Percentiles rank a stretch among this genome's conserved stretches.
These are phyloP conservation scores for Lunasporangiospora selenospora DNA, from an alignment of 192 early-diverging fungal genomes.

Conservation along the genomic window DNA sequence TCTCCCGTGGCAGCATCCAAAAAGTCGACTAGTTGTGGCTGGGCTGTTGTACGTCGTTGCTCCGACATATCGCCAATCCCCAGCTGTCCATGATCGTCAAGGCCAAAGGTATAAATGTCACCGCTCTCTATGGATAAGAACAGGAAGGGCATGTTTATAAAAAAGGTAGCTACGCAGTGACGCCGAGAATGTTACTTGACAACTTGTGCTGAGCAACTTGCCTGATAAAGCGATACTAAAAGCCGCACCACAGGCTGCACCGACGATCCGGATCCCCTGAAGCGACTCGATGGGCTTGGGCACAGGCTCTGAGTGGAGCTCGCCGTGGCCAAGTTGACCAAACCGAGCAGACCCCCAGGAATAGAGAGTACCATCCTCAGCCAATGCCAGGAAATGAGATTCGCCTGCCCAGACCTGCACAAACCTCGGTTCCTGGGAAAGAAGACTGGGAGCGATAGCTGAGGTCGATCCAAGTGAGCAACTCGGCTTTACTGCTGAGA, in stretches of 20 bases:
- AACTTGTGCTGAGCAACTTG: too few relatives aligned
- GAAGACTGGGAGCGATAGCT: background rate
- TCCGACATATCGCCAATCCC: slow-evolving; percentile 10
- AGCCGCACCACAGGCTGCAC: slow-evolving; percentile 47
- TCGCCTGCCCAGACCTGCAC: slow-evolving; percentile 38
- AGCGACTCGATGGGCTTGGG: slow-evolving; percentile 45
- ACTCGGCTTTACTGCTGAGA: too few relatives aligned
- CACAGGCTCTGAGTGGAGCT: slow-evolving; percentile 12
- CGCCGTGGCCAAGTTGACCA: slow-evolving; percentile 52
- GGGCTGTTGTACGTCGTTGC: slow-evolving; percentile 16
- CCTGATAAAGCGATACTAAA: slow-evolving; percentile 41
- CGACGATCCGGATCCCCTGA: slow-evolving; percentile 33
- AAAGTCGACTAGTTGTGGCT: slow-evolving; percentile 46
- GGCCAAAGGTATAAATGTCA: slow-evolving; percentile 51
- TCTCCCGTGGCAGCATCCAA: background rate
- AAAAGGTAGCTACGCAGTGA: slow-evolving; percentile 9
- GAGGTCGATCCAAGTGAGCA: background rate
- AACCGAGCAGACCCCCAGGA: slow-evolving; percentile 51
- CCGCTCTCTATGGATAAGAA: slow-evolving; percentile 20
- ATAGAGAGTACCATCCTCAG: slow-evolving; percentile 25
- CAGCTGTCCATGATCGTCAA: slow-evolving; percentile 48
- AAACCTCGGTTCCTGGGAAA: background rate
- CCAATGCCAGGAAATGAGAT: slow-evolving; percentile 37
- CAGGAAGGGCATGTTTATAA: background rate
- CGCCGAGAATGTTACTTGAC: too few relatives aligned